Percentiles rank a stretch among this genome's conserved stretches.
phyloP scores from a whole-genome alignment of 371 early-diverging fungal species.

The Amoeboaphelidium protococcarum region DNA sequence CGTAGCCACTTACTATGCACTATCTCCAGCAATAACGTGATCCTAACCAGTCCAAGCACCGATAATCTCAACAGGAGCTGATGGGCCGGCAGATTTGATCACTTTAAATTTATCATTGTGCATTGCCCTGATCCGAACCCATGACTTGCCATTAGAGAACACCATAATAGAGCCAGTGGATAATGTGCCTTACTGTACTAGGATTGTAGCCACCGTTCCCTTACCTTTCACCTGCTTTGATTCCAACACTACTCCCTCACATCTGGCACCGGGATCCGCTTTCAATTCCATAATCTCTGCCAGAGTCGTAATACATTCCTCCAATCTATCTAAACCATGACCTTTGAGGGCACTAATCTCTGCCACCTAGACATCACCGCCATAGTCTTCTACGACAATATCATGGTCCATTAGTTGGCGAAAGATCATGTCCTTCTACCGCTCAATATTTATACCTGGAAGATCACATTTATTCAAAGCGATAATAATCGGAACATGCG shows the following conservation, averaged over 20 bases:
- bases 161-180: constrained; percentile 44
- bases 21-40: constrained; percentile 66
- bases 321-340: constrained; percentile 50
- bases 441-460: constrained; percentile 35
- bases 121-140: constrained; percentile 67
- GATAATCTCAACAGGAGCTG: constrained; percentile 55
- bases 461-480: constrained; percentile 93
- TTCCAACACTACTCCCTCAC: constrained; percentile 67
- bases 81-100: constrained; percentile 53
- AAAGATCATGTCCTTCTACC: constrained; percentile 25
- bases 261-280: constrained; percentile 37
- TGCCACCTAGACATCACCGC: constrained; percentile 73
- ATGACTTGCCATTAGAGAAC: constrained; percentile 47
- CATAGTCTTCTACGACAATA: constrained; percentile 67
- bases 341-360: constrained; percentile 68
- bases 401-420: constrained; percentile 46
- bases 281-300: constrained; percentile 48
- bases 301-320: constrained; percentile 56
- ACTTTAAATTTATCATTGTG: constrained; percentile 39
- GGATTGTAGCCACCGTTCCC: constrained; percentile 54
- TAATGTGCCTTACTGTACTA: constrained; percentile 65
- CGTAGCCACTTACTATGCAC: constrained; percentile 40
- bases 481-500: constrained; percentile 72
- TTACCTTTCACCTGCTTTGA: constrained; percentile 57
- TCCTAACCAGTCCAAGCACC: constrained; percentile 95